Evolutionary conservation across 345 rosid genomes (phyloP).

Genomic region (Diplotaxis tenuifolia): DNA sequence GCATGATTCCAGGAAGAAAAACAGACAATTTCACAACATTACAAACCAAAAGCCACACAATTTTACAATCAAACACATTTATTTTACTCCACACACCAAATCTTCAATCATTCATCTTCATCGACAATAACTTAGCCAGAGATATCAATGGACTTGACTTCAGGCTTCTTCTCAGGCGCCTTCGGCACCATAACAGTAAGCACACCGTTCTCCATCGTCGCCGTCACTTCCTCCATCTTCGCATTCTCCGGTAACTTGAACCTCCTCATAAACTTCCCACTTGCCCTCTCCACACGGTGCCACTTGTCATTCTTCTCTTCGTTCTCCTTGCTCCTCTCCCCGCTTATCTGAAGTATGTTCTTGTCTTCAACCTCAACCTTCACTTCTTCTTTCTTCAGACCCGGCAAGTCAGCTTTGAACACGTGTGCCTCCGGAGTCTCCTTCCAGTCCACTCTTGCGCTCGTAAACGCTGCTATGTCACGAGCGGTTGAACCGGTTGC

Average conservation of each 20-base stretch:
- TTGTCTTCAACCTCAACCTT: constrained; percentile 45
- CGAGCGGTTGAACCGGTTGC: constrained; percentile 7
- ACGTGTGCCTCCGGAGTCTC: constrained; percentile 37
- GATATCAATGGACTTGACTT: constrained; percentile 52
- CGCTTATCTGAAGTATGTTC: constrained; percentile 38
- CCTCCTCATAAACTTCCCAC: constrained; percentile 41
- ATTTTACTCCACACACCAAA: constrained; percentile 1
- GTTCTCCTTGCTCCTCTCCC: constrained; percentile 41
- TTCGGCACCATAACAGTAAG: constrained; percentile 47
- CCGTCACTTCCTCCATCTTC: constrained; percentile 43
- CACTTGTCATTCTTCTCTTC: constrained; percentile 39
- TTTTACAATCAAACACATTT: background rate
- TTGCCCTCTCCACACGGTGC: constrained; percentile 38
- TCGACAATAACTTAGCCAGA: constrained; percentile 27
- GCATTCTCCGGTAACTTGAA: constrained; percentile 39
- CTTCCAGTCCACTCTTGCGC: constrained; percentile 35
- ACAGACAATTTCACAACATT: constrained; percentile 6
- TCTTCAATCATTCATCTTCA: background rate
- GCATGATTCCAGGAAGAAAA: too few relatives aligned
- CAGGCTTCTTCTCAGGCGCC: constrained; percentile 37
- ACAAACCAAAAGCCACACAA: background rate
- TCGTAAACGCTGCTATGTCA: constrained; percentile 33
- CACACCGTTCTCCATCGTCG: constrained; percentile 57
- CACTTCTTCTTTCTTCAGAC: constrained; percentile 44
- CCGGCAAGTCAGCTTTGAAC: constrained; percentile 36